phyloP scores from a whole-genome alignment of 306 rosid species.

The Cicer judaicum region DNA sequence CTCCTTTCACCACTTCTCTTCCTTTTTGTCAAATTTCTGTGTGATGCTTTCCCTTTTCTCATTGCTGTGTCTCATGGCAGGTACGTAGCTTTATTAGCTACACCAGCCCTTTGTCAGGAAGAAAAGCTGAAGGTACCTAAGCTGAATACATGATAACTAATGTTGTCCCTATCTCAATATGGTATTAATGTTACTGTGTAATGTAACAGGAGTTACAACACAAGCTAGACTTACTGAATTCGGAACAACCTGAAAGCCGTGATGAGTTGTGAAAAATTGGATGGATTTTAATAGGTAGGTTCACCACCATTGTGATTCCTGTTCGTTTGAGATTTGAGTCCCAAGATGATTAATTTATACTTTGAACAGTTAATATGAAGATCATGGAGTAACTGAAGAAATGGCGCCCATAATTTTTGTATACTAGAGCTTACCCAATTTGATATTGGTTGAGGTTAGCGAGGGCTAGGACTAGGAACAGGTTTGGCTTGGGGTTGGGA shows the following conservation, averaged over 20 bases:
- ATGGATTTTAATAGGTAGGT: conserved; percentile 37
- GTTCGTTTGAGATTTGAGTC: conserved; percentile 33
- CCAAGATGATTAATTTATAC: conserved; percentile 38
- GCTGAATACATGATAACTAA: conserved; percentile 19
- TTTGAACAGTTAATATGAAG: conserved; percentile 48
- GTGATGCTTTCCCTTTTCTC: conserved; percentile 35
- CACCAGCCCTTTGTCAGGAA: conserved; percentile 82
- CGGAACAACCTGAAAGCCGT: conserved; percentile 64
- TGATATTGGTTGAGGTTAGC: conserved; percentile 38
- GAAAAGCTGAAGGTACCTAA: conserved; percentile 79
- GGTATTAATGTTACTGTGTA: conserved; percentile 39
- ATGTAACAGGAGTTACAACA: conserved; percentile 77
- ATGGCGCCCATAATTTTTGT: conserved; percentile 41
- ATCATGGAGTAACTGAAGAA: conserved; percentile 44
- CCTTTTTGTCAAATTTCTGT: conserved; percentile 5
- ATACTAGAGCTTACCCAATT: conserved; percentile 43
- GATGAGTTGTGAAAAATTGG: conserved; percentile 72
- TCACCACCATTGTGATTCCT: conserved; percentile 39
- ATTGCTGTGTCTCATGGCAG: conserved; percentile 57
- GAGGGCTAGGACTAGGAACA: conserved; percentile 34
- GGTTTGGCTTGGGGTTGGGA: conserved; percentile 39
- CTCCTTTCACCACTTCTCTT: neutral
- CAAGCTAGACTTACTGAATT: conserved; percentile 74
- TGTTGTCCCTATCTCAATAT: conserved; percentile 32
- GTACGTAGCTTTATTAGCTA: conserved; percentile 81